A percentile compares a stretch with the other conserved stretches of the same genome.
phyloP scores from a whole-genome alignment of 176 grass and related monocot species.

The Poa annua region DNA sequence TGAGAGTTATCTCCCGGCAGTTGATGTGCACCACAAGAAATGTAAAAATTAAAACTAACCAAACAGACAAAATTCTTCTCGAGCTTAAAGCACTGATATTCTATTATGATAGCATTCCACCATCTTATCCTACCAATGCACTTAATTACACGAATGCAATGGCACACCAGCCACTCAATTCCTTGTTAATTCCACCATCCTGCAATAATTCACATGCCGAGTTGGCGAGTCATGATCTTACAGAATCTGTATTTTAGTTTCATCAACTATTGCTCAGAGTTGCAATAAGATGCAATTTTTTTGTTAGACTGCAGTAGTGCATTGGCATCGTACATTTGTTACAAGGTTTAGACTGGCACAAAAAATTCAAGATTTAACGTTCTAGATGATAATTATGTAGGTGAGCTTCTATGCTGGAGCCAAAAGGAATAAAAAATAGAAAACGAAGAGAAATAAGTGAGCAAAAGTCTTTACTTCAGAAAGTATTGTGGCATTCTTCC shows the following conservation, averaged over 20 bases:
- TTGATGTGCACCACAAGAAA: slow-evolving; percentile 37
- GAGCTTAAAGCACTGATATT: background rate
- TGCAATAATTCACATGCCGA: background rate
- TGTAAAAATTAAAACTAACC: background rate
- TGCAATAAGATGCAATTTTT: background rate
- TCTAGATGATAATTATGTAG: background rate
- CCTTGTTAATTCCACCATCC: background rate
- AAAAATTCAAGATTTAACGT: background rate
- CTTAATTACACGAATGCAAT: background rate
- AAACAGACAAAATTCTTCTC: background rate
- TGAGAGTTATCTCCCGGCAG: slow-evolving; percentile 15
- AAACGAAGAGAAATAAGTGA: background rate
- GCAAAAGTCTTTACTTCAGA: background rate
- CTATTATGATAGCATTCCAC: background rate
- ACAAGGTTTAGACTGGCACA: background rate
- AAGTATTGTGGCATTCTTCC: background rate
- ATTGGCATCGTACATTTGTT: background rate
- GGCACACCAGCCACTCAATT: background rate
- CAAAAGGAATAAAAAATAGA: background rate
- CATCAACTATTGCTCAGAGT: background rate
- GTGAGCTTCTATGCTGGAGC: background rate
- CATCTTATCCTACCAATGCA: slow-evolving; percentile 14
- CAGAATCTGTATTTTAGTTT: background rate
- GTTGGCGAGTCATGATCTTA: background rate
- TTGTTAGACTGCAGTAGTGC: background rate